Base-by-base conservation (phyloP, 768 basidiomycete genomes). In the Strobilomyces echinocephalus region DNA sequence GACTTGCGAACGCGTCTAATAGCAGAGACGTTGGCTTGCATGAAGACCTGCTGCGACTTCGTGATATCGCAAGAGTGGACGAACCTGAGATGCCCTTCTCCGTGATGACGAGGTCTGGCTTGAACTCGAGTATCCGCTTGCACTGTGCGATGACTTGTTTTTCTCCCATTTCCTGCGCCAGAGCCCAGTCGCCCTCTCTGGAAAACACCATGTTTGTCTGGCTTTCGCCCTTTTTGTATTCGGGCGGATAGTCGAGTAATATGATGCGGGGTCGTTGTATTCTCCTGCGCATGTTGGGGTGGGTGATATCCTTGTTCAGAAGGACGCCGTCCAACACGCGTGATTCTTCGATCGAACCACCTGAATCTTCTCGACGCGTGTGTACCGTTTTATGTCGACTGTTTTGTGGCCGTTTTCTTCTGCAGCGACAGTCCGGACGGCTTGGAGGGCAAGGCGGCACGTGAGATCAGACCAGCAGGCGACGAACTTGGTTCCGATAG, bases 201-300 rank as follows among this genome's bases (percentile, higher is more conserved):
- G 85, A 86, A 60, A 98, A 93, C 74, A 97, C 95, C 79, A 98
- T 98, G 69, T 97, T 97, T 55, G 97, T 98, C 73, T 99, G 97
- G 52, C 81, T 84, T 76, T 98, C 97, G 26, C 95, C 95, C 78
- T 98, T 98, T 76, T 98, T 99, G 76, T 99, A 98, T 74, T 98
- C 95, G 52, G 97, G 73, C 10, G 95, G 94, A 69, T 95, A 98
- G 69, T 97, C 94, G 38, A 98, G 74, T 38, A 98, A 72, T 21
- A 98, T 74, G 46, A 99, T 88, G 12, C 95, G 74, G 4, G 95
- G 97, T 59, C 91, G 89, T 56, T 77, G 81, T 69, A 98, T 98
- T 60, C 92, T 77, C 52, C 97, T 72, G 50, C 95, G 77, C 97
- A 98, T 99, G 61, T 90, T 85, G 10, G 97, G 95, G 72, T 98